Evolutionary conservation across 2,329 filamentous ascomycete species (phyloP), one percentile per base, ranked within the genome.

Genomic region (Cytospora mali): DNA sequence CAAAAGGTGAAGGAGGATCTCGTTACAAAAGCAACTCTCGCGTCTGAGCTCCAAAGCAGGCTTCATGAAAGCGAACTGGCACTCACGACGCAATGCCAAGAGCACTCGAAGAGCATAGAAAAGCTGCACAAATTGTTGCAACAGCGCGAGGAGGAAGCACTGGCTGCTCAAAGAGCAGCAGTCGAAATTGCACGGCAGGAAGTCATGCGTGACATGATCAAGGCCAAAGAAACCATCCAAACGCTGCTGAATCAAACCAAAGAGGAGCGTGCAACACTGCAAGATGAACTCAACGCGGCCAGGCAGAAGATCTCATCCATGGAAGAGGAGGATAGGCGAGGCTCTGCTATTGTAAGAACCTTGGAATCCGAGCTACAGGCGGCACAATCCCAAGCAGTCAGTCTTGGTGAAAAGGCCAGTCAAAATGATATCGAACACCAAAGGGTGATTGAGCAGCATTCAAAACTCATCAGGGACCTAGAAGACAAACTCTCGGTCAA

Each of bases 131-230:
- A 66, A 14, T 23, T 63, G 25, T n/a, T 72, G 10, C 53, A 67
- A 11, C 62, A 69, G 14, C 62, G 61, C 61, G 58, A 74, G 21
- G 35, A 58, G 52, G 33, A 62, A n/a, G 21, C 64, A 66, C 62
- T 23, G 13, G 25, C 16, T 16, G 61, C 51, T 7, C 60, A 61
- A 25, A 65, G 73, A 1, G 60, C 70, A 31, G 72, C 74, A 16
- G 61, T 71, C 1, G 66, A 73, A 31, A 64, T 66, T 16, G 75
- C 74, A 25, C 71, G 72, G 1, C 66, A 61, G 10, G 71, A 77
- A 62, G 72, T 74, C n/a, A 68, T 71, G n/a, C 54, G 61, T n/a
- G 70, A 68, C 21, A 65, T 75, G 42, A 66, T 69, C 23, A 65
- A 62, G 13, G 61, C 74, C 21, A 65, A 71, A 23, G 64, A 69